A percentile compares a stretch with the other conserved stretches of the same genome.
Evolutionary conservation across 2,329 filamentous ascomycete species (phyloP).

Genomic region (Dryadomyces sulphureus): DNA sequence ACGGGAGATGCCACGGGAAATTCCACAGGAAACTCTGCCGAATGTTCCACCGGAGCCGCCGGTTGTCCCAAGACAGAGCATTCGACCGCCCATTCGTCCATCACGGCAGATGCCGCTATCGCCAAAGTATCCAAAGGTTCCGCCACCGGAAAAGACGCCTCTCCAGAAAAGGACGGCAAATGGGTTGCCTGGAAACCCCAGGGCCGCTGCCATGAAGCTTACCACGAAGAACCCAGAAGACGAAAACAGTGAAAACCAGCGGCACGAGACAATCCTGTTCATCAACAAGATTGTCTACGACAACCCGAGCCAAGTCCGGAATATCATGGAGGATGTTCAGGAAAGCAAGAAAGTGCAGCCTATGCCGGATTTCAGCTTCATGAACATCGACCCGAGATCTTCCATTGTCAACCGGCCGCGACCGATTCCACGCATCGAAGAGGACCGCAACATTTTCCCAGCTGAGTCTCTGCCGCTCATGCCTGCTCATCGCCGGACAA

Average conservation of each 20-base stretch:
- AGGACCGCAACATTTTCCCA: slow-evolving; percentile 32
- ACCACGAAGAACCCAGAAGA: slow-evolving; percentile 15
- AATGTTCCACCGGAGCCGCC: background rate
- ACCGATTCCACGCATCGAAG: slow-evolving; percentile 34
- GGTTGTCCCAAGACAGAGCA: background rate
- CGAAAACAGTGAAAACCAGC: slow-evolving; percentile 10
- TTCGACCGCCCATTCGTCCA: slow-evolving; percentile 15
- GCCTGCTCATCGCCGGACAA: slow-evolving; percentile 29
- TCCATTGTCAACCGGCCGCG: slow-evolving; percentile 33
- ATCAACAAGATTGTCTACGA: slow-evolving; percentile 42
- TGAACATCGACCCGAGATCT: slow-evolving; percentile 8
- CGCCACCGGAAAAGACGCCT: slow-evolving; percentile 18
- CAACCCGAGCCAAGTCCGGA: slow-evolving; percentile 31
- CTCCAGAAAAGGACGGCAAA: slow-evolving; percentile 28
- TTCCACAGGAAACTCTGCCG: background rate
- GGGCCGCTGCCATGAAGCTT: slow-evolving; percentile 21
- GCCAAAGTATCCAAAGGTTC: slow-evolving; percentile 14
- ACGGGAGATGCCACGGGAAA: background rate
- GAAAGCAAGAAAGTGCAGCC: slow-evolving; percentile 8
- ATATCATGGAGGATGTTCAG: slow-evolving; percentile 29
- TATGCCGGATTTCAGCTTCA: no score
- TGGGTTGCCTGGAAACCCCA: slow-evolving; percentile 34
- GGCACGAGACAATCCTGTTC: slow-evolving; percentile 37
- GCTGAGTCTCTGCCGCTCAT: slow-evolving; percentile 23
- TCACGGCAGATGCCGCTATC: slow-evolving; percentile 16